Percentiles rank a stretch among this genome's conserved stretches.
Evolutionary conservation across 305 asterid genomes (phyloP).

Genomic region (Fraxinus baroniana): DNA sequence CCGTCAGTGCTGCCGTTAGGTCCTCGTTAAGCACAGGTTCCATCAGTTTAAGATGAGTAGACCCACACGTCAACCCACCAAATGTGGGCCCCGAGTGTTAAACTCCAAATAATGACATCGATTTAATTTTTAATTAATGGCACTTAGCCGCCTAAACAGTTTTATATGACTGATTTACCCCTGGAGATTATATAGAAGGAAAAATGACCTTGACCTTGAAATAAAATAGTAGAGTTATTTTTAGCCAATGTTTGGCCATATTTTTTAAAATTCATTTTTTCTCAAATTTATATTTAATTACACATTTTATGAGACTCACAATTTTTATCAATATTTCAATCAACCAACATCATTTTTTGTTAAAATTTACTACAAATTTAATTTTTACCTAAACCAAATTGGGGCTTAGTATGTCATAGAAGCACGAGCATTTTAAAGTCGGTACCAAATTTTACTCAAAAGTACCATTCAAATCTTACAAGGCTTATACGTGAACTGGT

Average conservation of each 20-base stretch:
- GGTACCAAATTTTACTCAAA: background rate
- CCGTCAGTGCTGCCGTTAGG: conserved; percentile 26
- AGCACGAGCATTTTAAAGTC: background rate
- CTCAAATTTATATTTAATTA: too few species aligned
- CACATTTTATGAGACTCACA: too few species aligned
- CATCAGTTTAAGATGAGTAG: background rate
- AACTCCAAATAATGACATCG: conserved; percentile 26
- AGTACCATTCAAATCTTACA: background rate
- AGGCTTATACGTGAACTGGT: background rate
- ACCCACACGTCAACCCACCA: conserved; percentile 29
- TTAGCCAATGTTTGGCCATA: background rate
- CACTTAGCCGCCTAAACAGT: background rate
- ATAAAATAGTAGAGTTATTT: background rate
- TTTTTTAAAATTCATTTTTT: too few species aligned
- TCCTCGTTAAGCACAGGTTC: background rate
- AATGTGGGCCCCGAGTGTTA: conserved; percentile 29
- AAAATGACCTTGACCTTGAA: background rate
- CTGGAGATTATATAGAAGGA: background rate
- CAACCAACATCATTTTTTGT: too few species aligned
- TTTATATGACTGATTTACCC: conserved; percentile 13
- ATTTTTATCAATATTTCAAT: too few species aligned
- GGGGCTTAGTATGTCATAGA: too few species aligned
- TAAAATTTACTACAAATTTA: too few species aligned
- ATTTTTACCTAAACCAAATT: background rate
- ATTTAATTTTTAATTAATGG: background rate